Evolutionary conservation across 1,284 basidiomycete genomes (phyloP), one percentile per base, ranked within the genome.

Genomic region (Takashimella koratensis): DNA sequence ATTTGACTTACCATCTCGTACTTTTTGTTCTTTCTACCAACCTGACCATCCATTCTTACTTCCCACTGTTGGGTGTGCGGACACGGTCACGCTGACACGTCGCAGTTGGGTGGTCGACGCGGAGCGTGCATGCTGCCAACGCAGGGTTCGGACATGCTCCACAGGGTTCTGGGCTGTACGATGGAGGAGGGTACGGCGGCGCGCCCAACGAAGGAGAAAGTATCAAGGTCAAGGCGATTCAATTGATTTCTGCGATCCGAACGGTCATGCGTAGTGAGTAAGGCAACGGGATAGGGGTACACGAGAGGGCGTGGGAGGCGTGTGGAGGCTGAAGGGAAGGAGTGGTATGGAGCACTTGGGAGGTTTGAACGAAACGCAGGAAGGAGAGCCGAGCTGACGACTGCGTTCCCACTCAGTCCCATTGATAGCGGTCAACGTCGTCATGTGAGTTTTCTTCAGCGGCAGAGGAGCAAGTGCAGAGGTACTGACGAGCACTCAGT

Each of bases 261-360:
- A 97, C 92, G 51, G 80, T 98, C 59, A 88, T 98, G 87, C 84
- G 95, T 75, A 91, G 94, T 98, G 73, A 76, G 85, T 80, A 47
- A n/a, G 16, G 8, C 8, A 24, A 43, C 12, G 25, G 27, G 10
- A 20, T 43, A 10, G 19, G 36, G 22, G 43, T 6, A 20, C 5
- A 5, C 8, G 6, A 5, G 5, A 5, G 16, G 8, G 6, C 41
- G 16, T 6, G 41, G 41, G 16, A 13, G 21, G 5, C 8, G 25
- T 4, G n/a, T 21, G 26, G 13, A 19, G 20, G n/a, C 16, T 46
- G 21, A 30, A 43, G 43, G 47, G 24, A 22, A 40, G 36, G 41
- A 42, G 46, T 45, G 36, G 46, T 54, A 48, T 24, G 45, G 56
- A 50, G 47, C 22, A 50, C 43, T 47, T 21, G 45, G n/a, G n/a